Percentiles rank a stretch among this genome's conserved stretches.
Evolutionary conservation across 177 flowering plant genomes (phyloP).

Genomic region (Vitis hybrid): DNA sequence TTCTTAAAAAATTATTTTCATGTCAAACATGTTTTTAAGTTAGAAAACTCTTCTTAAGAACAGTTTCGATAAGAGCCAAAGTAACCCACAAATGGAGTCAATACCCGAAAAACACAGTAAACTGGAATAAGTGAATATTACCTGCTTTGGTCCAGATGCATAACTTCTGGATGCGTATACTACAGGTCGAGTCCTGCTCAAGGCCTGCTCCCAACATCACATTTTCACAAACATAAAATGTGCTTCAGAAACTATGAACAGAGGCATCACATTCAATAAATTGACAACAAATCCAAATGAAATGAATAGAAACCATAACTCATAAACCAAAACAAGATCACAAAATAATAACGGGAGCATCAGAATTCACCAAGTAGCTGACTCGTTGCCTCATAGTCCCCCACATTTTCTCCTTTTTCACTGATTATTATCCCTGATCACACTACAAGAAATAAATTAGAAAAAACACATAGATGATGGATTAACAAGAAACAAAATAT

Average conservation of each 20-base stretch:
- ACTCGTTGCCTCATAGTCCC: constrained; percentile 40
- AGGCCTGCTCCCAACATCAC: constrained; percentile 16
- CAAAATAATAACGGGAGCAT: constrained; percentile 26
- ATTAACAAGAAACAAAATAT: too few relatives aligned
- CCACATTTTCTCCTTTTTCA: constrained; percentile 30
- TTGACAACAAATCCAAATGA: background rate
- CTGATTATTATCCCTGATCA: too few relatives aligned
- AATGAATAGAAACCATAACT: background rate
- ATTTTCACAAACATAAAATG: background rate
- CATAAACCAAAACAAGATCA: background rate
- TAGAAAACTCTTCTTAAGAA: too few relatives aligned
- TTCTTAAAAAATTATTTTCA: too few relatives aligned
- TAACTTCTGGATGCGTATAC: constrained; percentile 34
- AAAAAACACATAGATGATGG: too few relatives aligned
- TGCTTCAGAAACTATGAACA: background rate
- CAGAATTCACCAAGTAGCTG: background rate
- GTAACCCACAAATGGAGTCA: too few relatives aligned
- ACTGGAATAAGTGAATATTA: background rate
- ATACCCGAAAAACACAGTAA: too few relatives aligned
- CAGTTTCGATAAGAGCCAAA: too few relatives aligned
- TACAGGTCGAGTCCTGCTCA: constrained; percentile 39
- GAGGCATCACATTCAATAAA: background rate
- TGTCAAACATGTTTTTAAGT: too few relatives aligned
- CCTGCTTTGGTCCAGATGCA: constrained; percentile 60
- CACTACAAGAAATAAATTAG: too few relatives aligned